Percentiles rank a stretch among this genome's conserved stretches.
These are phyloP conservation scores for Naganishia cerealis DNA, from an alignment of 1,284 basidiomycete genomes.

Conservation along the genomic window DNA sequence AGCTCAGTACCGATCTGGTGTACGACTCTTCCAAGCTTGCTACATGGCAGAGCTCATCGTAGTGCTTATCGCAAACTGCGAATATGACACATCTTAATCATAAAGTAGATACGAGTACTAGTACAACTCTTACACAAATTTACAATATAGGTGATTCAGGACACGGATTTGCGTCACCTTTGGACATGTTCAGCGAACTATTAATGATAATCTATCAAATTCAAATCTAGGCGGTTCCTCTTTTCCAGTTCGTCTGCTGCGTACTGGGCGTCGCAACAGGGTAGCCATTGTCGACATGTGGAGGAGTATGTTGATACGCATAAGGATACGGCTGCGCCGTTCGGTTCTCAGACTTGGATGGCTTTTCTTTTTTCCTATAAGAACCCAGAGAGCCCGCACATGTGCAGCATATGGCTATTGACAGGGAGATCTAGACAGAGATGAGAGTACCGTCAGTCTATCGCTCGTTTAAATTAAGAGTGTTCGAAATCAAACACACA, in stretches of 20 bases:
- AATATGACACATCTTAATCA: no score
- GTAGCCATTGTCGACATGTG: not conserved
- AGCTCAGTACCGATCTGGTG: no score
- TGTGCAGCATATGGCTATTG: constrained; percentile 42
- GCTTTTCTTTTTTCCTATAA: constrained; percentile 32
- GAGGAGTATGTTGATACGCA: constrained; percentile 1
- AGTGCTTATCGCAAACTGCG: no score
- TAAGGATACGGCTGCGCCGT: constrained; percentile 7
- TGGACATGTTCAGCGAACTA: not conserved
- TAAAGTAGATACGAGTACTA: no score
- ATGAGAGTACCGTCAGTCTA: not conserved
- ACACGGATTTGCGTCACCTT: no score
- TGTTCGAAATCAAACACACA: constrained; percentile 36
- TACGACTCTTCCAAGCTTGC: no score
- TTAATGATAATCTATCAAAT: not conserved
- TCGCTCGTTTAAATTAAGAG: not conserved
- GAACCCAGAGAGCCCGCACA: constrained; percentile 47
- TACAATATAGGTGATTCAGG: no score
- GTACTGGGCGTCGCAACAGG: not conserved
- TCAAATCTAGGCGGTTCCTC: not conserved
- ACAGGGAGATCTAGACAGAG: constrained; percentile 38
- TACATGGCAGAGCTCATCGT: no score
- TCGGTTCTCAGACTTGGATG: constrained; percentile 6
- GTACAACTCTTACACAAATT: no score
- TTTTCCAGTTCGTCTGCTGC: not conserved